A percentile compares a stretch with the other conserved stretches of the same genome.
Conservation (phyloP, 1,139 yeast species). For the Debaryomyces sp. region DNA sequence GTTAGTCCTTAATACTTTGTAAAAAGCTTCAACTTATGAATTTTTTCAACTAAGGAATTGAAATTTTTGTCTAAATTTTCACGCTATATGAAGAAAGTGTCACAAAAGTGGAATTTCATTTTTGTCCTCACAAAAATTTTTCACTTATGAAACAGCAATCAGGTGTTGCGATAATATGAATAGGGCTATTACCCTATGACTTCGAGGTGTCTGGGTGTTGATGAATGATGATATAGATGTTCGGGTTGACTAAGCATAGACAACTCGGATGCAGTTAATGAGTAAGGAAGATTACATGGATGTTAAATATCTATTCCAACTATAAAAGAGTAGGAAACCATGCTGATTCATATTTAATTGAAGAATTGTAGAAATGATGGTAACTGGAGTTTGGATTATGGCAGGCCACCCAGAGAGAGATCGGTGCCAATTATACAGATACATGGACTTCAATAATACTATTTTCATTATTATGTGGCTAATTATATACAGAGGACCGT, state of each 20-base stretch:
- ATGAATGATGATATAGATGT: neutral
- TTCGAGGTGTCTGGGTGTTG: neutral
- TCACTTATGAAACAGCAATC: neutral
- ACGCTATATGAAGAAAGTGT: conserved; percentile 6
- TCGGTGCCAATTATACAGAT: neutral
- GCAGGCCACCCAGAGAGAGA: neutral
- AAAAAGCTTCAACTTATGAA: conserved; percentile 10
- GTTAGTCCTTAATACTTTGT: conserved; percentile 13
- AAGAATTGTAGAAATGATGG: neutral
- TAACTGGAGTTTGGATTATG: neutral
- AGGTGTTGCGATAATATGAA: neutral
- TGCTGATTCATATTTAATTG: too few relatives aligned
- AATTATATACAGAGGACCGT: conserved; percentile 10
- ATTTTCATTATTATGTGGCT: conserved; percentile 3
- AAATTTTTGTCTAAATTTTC: conserved; percentile 11
- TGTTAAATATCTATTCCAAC: too few relatives aligned
- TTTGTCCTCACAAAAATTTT: conserved; percentile 6
- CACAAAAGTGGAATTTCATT: conserved; percentile 9
- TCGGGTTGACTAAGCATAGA: too few relatives aligned
- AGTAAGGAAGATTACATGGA: too few relatives aligned
- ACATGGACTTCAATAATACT: neutral
- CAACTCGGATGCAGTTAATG: too few relatives aligned
- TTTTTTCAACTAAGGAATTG: conserved; percentile 7
- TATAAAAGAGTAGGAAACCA: too few relatives aligned
- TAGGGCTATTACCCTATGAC: neutral